Evolutionary conservation across 148 eudicot genomes (phyloP).

Genomic region (Mesembryanthemum crystallinum): DNA sequence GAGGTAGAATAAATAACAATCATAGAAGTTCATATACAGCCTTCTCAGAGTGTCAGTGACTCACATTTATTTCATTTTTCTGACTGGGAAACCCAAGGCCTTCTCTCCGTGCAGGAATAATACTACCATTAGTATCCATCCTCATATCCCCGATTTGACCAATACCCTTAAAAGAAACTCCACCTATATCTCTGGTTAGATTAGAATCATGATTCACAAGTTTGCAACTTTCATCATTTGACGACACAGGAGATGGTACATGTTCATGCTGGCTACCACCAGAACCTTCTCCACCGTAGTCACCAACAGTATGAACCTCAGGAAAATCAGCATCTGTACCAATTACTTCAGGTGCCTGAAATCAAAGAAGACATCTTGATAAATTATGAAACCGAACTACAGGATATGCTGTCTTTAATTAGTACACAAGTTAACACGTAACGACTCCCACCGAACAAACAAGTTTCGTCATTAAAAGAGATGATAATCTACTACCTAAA

Average conservation of each 20-base stretch:
- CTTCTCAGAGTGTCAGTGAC: slow-evolving; percentile 22
- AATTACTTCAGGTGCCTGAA: slow-evolving; percentile 49
- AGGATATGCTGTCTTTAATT: neutral
- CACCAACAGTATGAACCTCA: slow-evolving; percentile 32
- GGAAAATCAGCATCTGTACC: slow-evolving; percentile 40
- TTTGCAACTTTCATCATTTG: slow-evolving; percentile 13
- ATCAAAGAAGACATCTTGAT: slow-evolving; percentile 4
- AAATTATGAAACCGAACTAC: slow-evolving; percentile 1
- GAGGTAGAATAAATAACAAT: neutral
- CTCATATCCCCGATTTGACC: slow-evolving; percentile 24
- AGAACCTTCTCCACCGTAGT: slow-evolving; percentile 20
- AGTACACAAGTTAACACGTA: neutral
- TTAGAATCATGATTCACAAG: slow-evolving; percentile 15
- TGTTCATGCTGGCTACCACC: slow-evolving; percentile 17
- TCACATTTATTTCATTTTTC: slow-evolving; percentile 17
- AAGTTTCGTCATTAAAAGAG: neutral
- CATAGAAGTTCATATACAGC: slow-evolving; percentile 9
- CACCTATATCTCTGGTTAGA: slow-evolving; percentile 12
- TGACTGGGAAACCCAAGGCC: slow-evolving; percentile 18
- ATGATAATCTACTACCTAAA: neutral
- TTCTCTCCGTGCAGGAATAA: slow-evolving; percentile 16
- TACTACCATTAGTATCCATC: slow-evolving; percentile 14
- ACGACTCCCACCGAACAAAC: neutral
- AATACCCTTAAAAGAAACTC: slow-evolving; percentile 17
- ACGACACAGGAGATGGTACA: neutral